Evolutionary conservation across 2,329 filamentous ascomycete species (phyloP).

Genomic region (Clonostachys sp.): DNA sequence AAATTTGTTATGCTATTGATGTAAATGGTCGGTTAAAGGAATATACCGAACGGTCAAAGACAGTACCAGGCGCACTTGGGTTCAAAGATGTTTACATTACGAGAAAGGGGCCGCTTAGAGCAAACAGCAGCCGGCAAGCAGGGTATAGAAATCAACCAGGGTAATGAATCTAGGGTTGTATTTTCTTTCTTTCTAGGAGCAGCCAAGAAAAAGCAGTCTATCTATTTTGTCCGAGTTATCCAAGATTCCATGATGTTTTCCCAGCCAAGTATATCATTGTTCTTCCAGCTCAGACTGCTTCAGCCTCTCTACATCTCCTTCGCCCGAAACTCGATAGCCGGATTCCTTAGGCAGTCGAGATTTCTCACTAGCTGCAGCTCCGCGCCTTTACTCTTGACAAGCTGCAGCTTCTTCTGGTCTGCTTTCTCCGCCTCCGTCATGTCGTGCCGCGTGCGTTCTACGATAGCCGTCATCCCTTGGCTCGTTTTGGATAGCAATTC

Average conservation of each 20-base stretch:
- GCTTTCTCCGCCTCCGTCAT: conserved; percentile 38
- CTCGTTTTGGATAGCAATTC: conserved; percentile 69
- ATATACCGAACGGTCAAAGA: too few relatives aligned
- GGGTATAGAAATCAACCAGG: background rate
- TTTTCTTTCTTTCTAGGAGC: background rate
- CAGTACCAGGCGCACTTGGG: too few relatives aligned
- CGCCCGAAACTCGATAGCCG: conserved; percentile 60
- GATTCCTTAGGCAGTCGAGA: conserved; percentile 61
- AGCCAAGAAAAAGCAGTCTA: too few relatives aligned
- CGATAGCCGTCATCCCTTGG: conserved; percentile 52
- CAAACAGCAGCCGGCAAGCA: background rate
- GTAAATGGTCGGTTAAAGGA: too few relatives aligned
- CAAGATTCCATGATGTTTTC: background rate
- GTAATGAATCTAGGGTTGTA: too few relatives aligned
- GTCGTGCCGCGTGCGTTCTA: conserved; percentile 34
- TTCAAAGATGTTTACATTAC: too few relatives aligned
- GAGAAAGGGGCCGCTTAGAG: too few relatives aligned
- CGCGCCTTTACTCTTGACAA: conserved; percentile 76
- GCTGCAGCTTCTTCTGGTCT: conserved; percentile 53
- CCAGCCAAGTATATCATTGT: background rate
- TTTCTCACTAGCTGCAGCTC: conserved; percentile 83
- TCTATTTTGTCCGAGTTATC: too few relatives aligned
- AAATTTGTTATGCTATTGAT: too few relatives aligned
- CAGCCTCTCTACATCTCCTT: conserved; percentile 32
- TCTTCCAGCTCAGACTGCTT: background rate